phyloP scores from a whole-genome alignment of 345 rosid species.

The Streptanthus diversifolius region DNA sequence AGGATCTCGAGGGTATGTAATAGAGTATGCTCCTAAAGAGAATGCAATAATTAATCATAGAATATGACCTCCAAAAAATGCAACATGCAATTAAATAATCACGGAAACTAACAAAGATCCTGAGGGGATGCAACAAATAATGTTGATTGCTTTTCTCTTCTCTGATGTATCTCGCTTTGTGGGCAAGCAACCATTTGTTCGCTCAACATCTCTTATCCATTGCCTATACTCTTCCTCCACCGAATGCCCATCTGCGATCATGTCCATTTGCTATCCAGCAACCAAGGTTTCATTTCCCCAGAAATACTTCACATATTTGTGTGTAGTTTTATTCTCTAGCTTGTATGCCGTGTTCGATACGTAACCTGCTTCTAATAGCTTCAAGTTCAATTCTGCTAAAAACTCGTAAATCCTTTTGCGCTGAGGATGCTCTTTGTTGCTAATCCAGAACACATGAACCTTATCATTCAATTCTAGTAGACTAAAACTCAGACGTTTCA shows the following conservation, averaged over 20 bases:
- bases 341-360: constrained; percentile 68
- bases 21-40: too few species aligned
- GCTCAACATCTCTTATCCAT: constrained; percentile 86
- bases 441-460: constrained; percentile 72
- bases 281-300: constrained; percentile 95
- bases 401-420: constrained; percentile 50
- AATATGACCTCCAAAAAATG: too few species aligned
- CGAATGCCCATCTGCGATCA: constrained; percentile 91
- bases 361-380: constrained; percentile 68
- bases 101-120: too few species aligned
- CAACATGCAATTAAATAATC: too few species aligned
- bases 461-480: constrained; percentile 68
- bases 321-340: constrained; percentile 75
- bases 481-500: constrained; percentile 78
- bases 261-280: constrained; percentile 99
- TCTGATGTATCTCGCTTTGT: constrained; percentile 75
- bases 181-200: constrained; percentile 77
- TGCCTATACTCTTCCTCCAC: constrained; percentile 84
- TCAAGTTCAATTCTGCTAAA: constrained; percentile 47
- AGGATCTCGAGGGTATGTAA: too few species aligned
- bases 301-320: constrained; percentile 71
- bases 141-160: constrained; percentile 78
- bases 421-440: constrained; percentile 77
- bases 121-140: too few species aligned
- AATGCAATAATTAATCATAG: too few species aligned